Percentiles rank a stretch among this genome's conserved stretches.
Evolutionary conservation across 176 grass and related monocot genomes (phyloP).

Genomic region (Oryza brachyantha): DNA sequence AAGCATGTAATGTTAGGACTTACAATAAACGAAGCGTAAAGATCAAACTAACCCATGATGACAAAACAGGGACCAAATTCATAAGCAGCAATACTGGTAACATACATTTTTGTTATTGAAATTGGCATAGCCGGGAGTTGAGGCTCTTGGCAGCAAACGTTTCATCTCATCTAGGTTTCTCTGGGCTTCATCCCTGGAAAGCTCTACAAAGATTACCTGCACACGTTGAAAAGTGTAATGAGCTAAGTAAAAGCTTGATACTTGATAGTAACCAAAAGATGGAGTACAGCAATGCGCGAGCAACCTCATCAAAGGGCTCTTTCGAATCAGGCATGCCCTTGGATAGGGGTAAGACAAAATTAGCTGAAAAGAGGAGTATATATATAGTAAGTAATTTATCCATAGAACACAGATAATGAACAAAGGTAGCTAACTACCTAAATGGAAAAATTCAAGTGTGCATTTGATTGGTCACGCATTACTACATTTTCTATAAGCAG

Average conservation of each 20-base stretch:
- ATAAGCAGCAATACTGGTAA: neutral
- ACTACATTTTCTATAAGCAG: too few relatives aligned
- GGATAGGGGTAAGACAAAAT: conserved; percentile 55
- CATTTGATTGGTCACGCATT: too few relatives aligned
- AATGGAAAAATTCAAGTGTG: too few relatives aligned
- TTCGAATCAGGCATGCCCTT: conserved; percentile 55
- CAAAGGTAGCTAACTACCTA: neutral
- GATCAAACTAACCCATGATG: conserved; percentile 1
- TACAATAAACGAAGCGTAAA: neutral
- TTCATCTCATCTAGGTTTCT: conserved; percentile 50
- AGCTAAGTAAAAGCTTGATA: conserved; percentile 9
- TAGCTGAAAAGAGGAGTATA: conserved; percentile 45
- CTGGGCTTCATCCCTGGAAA: conserved; percentile 58
- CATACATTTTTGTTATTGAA: conserved; percentile 32
- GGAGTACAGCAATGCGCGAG: neutral
- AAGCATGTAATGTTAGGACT: conserved; percentile 1
- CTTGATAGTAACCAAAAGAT: conserved; percentile 4
- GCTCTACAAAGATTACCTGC: conserved; percentile 62
- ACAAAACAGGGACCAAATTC: neutral
- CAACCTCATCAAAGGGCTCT: conserved; percentile 65
- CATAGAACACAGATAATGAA: neutral
- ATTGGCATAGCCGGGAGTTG: conserved; percentile 11
- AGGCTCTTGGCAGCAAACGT: conserved; percentile 21
- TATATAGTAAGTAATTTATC: neutral
- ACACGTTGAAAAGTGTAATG: conserved; percentile 6